Conservation (phyloP, 352 stramenopile species). For the Pythium monospermum region DNA sequence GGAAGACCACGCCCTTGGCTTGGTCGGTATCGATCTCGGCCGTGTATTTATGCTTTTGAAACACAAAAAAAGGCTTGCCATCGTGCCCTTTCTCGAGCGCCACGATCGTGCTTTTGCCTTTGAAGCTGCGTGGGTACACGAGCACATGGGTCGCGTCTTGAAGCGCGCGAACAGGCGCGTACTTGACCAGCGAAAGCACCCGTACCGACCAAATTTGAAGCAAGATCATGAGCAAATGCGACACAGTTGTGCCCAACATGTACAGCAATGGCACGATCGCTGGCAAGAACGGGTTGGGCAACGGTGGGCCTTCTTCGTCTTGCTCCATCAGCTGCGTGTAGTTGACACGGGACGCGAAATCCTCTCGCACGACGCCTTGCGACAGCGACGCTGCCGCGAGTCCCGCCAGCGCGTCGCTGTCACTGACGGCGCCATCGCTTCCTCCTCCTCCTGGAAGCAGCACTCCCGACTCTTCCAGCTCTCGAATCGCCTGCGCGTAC, state of each 20-base stretch:
- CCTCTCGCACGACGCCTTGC: slow-evolving; percentile 60
- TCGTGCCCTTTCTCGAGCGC: slow-evolving; percentile 45
- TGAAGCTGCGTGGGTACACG: slow-evolving; percentile 81
- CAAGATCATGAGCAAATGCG: slow-evolving; percentile 85
- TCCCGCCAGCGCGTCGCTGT: slow-evolving; percentile 34
- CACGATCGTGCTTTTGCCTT: slow-evolving; percentile 85
- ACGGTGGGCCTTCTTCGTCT: slow-evolving; percentile 54
- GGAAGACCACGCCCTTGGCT: slow-evolving; percentile 73
- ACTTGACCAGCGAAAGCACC: slow-evolving; percentile 82
- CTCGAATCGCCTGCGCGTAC: slow-evolving; percentile 61
- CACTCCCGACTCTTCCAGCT: slow-evolving; percentile 60
- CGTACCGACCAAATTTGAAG: slow-evolving; percentile 87
- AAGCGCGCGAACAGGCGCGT: slow-evolving; percentile 59
- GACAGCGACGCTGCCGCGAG: slow-evolving; percentile 69
- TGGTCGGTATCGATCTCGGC: slow-evolving; percentile 43
- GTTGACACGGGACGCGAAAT: slow-evolving; percentile 38
- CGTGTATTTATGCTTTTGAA: slow-evolving; percentile 89
- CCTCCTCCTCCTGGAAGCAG: slow-evolving; percentile 39
- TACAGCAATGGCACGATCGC: slow-evolving; percentile 88
- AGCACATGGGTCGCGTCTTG: slow-evolving; percentile 71
- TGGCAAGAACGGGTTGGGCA: slow-evolving; percentile 90
- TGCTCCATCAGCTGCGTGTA: slow-evolving; percentile 50
- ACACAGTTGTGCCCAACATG: slow-evolving; percentile 66
- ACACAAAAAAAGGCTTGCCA: slow-evolving; percentile 69
- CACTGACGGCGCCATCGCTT: slow-evolving; percentile 12